phyloP scores from a whole-genome alignment of 257 asterid species.

The Jacaranda mimosifolia region DNA sequence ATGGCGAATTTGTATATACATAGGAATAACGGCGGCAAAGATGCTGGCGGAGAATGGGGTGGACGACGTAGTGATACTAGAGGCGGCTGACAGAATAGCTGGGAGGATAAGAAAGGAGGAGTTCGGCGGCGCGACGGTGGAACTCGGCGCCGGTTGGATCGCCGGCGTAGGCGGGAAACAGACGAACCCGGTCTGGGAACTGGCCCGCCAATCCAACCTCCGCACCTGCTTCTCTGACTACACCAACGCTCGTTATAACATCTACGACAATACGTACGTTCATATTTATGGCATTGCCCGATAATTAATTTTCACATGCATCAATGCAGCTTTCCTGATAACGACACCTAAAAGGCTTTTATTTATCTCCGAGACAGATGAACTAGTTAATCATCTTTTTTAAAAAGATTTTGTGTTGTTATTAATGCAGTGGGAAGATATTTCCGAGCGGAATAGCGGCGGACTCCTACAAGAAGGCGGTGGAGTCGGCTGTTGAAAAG shows the following conservation, averaged over 20 bases:
- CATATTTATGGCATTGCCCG: too few species aligned
- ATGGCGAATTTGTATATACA: neutral
- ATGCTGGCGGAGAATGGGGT: constrained; percentile 83
- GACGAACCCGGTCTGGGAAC: constrained; percentile 91
- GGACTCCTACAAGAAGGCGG: constrained; percentile 61
- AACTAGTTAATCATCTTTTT: too few species aligned
- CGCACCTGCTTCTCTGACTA: constrained; percentile 94
- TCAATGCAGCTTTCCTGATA: too few species aligned
- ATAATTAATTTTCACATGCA: too few species aligned
- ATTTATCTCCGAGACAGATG: too few species aligned
- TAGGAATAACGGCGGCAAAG: constrained; percentile 90
- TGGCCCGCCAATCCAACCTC: constrained; percentile 70
- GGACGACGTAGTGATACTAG: constrained; percentile 73
- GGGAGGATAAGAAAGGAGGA: constrained; percentile 85
- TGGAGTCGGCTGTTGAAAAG: constrained; percentile 54
- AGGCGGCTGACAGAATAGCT: constrained; percentile 86
- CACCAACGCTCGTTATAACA: constrained; percentile 87
- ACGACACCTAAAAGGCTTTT: too few species aligned
- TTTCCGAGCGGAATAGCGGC: constrained; percentile 67
- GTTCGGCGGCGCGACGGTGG: constrained; percentile 88
- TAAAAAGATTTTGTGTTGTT: neutral
- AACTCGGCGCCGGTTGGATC: constrained; percentile 98
- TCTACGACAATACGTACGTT: constrained; percentile 80
- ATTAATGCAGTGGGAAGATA: constrained; percentile 52
- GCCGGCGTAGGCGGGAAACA: constrained; percentile 94